Base-by-base conservation (phyloP, 2,329 filamentous ascomycete species). In the Pochonia chlamydosporia region DNA sequence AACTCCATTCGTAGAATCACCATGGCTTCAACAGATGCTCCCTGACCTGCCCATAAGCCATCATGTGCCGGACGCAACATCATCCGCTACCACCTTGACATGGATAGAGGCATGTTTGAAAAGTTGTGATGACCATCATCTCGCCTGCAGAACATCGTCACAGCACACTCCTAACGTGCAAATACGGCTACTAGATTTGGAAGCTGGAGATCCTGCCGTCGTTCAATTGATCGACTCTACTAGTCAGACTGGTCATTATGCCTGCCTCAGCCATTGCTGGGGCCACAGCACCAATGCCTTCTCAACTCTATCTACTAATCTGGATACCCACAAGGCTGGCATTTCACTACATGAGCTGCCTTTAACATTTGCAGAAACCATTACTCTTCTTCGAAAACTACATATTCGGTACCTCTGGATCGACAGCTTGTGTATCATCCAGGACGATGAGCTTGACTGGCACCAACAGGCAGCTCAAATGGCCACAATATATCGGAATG, bases 391-490 rank as follows among this genome's bases (percentile, higher is more conserved):
- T 2, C 46, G 49, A 2, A 25, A 30, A 10, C 33, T 57, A 4
- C 52, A 50, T 4, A 14, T 52, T 33, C 23, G 42, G 3, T 60
- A 58, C 18, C 13, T 59, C 4, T 60, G 56, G 56, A 58, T 60
- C 18, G 56, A 60, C 44, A 57, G 54, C 4, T 41, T 60, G 2
- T 61, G 58, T 40, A 61, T 59, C 40, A 45, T 58, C 5, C 56
- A 58, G 49, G 53, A 54, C 20, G 48, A 53, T 10, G 37, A 43
- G 10, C 50, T 48, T 10, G 55, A 55, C 28, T 56, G 54, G 54
- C 24, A 41, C 21, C 36, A 42, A 7, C 40, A 54, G 25, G 40
- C 52, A 8, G 42, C 46, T 4, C 24, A 49, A 11, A 54, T 54
- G 52, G 46, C 48, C 26, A 35, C 37, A n/a, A 49, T 57, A 26